Base-by-base conservation (phyloP, 371 early-diverging fungal species). In the Chytridium lagenaria region DNA sequence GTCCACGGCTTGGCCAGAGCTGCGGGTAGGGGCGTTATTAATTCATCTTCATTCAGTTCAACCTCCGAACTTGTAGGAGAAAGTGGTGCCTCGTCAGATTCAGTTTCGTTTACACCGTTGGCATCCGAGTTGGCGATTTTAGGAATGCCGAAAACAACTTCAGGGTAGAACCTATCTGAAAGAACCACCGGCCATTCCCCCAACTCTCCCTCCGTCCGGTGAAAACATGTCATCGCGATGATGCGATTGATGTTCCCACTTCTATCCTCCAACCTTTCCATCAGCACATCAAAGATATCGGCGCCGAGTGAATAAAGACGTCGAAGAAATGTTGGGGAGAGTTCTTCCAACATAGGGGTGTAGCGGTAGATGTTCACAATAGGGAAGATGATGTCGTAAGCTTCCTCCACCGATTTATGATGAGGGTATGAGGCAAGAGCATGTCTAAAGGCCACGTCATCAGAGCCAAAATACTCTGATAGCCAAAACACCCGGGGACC, bases 141-240 rank as follows among this genome's bases (percentile, higher is more conserved):
- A 26, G 23, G 10, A 10, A 55, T 16, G 10, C 55, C 55, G 26
- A 55, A 55, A 10, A 55, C 55, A 16, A 7, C 26, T 7, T 55
- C 55, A 10, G 26, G 16, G 16, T 16, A 10, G 26, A 55, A 55
- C 16, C 26, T 7, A 16, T 55, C 55, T 28, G 55, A 55, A 10
- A 55, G 26, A 10, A 55, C 55, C 16, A 55, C 55, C 10, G 55
- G 55, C 55, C 55, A 55, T 26, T 55, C 55, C 55, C 55, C 55
- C 10, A 26, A 26, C 55, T 55, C 55, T 10, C 16, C 55, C 10
- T 55, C 55, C n/a, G n/a, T n/a, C 10, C 55, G 55, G 26, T 55
- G 55, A 10, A 55, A 10, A 55, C 16, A 55, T 7, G 55, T 55
- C 16, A 55, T 7, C 23, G 55, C 55, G 30, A 55, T 55, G 23